phyloP scores from a whole-genome alignment of 1,284 basidiomycete genomes.

The Tilletia caries region DNA sequence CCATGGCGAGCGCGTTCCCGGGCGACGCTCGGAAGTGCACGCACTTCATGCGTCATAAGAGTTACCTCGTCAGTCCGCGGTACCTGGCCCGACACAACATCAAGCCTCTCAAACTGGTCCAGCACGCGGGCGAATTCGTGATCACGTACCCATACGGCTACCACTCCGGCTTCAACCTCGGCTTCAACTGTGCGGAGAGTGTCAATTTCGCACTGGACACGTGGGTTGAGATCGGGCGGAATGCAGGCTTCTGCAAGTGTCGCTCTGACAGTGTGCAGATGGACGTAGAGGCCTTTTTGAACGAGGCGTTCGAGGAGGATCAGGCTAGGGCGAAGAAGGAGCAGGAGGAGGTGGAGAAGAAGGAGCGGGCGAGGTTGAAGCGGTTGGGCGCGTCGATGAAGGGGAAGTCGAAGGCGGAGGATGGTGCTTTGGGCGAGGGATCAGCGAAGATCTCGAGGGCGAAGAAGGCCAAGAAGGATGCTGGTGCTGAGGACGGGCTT shows the following conservation, averaged over 20 bases:
- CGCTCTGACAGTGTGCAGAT: slow-evolving; percentile 46
- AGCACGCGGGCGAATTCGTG: slow-evolving; percentile 87
- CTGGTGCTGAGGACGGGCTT: neutral
- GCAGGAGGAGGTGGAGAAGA: slow-evolving; percentile 24
- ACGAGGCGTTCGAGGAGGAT: slow-evolving; percentile 42
- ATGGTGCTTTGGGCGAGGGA: slow-evolving; percentile 26
- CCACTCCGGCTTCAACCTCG: slow-evolving; percentile 94
- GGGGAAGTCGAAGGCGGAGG: slow-evolving; percentile 21
- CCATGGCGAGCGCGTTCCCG: slow-evolving; percentile 49
- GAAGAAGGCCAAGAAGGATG: neutral
- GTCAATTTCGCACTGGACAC: slow-evolving; percentile 95
- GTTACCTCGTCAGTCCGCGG: slow-evolving; percentile 86
- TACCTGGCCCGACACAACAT: slow-evolving; percentile 76
- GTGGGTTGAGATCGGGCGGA: slow-evolving; percentile 79
- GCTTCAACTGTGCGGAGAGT: slow-evolving; percentile 95
- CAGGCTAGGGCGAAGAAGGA: slow-evolving; percentile 35
- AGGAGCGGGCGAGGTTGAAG: slow-evolving; percentile 56
- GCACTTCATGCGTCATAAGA: slow-evolving; percentile 94
- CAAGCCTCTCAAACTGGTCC: slow-evolving; percentile 60
- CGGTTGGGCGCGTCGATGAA: slow-evolving; percentile 16
- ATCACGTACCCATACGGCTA: slow-evolving; percentile 90
- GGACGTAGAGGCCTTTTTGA: slow-evolving; percentile 47
- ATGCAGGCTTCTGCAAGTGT: slow-evolving; percentile 50
- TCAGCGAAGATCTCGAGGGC: slow-evolving; percentile 23
- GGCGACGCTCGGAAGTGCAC: slow-evolving; percentile 66